Percentiles rank a stretch among this genome's conserved stretches.
phyloP scores from a whole-genome alignment of 2,329 filamentous ascomycete species.

The Sordariomycetes sp. region DNA sequence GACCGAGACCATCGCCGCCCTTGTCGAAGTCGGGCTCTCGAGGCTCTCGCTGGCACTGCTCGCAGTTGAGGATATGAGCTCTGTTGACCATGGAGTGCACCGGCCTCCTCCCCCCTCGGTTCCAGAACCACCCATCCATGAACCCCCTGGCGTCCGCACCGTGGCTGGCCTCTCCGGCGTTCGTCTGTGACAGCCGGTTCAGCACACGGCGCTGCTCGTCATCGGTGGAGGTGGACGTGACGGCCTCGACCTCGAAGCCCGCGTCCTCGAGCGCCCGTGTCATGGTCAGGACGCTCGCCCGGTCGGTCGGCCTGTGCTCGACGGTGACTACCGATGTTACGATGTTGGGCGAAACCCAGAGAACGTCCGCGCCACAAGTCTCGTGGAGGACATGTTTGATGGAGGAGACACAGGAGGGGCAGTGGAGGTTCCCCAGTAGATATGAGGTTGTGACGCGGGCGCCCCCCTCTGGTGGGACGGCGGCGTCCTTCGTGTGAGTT shows the following conservation, averaged over 20 bases:
- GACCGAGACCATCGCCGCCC: not conserved
- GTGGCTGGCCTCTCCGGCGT: conserved; percentile 13
- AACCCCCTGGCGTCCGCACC: conserved; percentile 11
- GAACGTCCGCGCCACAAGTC: conserved; percentile 31
- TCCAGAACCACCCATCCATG: conserved; percentile 19
- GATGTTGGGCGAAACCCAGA: conserved; percentile 57
- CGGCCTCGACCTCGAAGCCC: conserved; percentile 38
- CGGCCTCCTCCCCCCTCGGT: not conserved
- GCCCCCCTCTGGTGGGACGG: not conserved
- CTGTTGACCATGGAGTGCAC: conserved; percentile 1
- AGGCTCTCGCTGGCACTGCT: conserved; percentile 17
- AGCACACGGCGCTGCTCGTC: conserved; percentile 11
- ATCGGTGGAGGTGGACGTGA: conserved; percentile 24
- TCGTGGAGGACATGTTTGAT: conserved; percentile 50
- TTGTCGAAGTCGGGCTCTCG: not conserved
- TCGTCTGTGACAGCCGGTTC: not conserved
- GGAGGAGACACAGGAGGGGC: conserved; percentile 59
- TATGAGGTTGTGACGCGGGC: conserved; percentile 42
- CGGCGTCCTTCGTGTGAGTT: not conserved
- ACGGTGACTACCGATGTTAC: conserved; percentile 60
- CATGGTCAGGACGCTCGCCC: conserved; percentile 31
- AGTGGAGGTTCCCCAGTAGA: conserved; percentile 66
- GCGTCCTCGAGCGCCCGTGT: conserved; percentile 38
- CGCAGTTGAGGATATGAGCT: conserved; percentile 25
- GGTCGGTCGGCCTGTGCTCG: conserved; percentile 33